Percentiles rank a stretch among this genome's conserved stretches.
Conservation (phyloP, 2,329 filamentous ascomycete species). For the Bipolaris bicolor region DNA sequence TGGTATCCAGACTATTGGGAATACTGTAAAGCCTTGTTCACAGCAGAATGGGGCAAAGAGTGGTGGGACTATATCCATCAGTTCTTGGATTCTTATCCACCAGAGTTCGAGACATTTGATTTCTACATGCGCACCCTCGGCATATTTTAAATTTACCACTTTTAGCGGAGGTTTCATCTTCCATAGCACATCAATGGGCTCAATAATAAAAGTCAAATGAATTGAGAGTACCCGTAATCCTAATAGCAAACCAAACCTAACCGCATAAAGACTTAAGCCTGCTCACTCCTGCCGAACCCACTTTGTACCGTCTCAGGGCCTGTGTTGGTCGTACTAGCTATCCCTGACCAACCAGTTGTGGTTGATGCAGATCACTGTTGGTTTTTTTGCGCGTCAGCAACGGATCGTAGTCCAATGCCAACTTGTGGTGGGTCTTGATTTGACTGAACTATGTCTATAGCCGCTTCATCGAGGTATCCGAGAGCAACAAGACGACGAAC, state of each 20-base stretch:
- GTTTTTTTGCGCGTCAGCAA: neutral
- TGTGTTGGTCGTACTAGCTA: neutral
- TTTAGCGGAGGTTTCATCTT: neutral
- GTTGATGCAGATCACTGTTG: neutral
- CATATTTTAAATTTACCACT: neutral
- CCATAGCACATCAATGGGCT: neutral
- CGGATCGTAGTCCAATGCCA: neutral
- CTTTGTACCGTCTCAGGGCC: neutral
- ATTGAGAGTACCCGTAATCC: neutral
- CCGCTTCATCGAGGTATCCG: neutral
- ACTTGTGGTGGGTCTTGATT: neutral
- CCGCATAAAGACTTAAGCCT: neutral
- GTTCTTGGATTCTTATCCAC: neutral
- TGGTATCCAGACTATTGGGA: neutral
- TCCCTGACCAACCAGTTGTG: neutral
- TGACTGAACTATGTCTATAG: neutral
- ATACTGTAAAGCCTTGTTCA: neutral
- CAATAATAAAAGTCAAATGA: neutral
- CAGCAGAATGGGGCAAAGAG: neutral
- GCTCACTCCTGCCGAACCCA: neutral
- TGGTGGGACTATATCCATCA: neutral
- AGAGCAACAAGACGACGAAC: neutral
- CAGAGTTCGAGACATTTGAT: neutral
- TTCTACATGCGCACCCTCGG: neutral
- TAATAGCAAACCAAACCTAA: neutral